Base-by-base conservation (phyloP, 2,329 filamentous ascomycete genomes). In the Claviceps digitariae region DNA sequence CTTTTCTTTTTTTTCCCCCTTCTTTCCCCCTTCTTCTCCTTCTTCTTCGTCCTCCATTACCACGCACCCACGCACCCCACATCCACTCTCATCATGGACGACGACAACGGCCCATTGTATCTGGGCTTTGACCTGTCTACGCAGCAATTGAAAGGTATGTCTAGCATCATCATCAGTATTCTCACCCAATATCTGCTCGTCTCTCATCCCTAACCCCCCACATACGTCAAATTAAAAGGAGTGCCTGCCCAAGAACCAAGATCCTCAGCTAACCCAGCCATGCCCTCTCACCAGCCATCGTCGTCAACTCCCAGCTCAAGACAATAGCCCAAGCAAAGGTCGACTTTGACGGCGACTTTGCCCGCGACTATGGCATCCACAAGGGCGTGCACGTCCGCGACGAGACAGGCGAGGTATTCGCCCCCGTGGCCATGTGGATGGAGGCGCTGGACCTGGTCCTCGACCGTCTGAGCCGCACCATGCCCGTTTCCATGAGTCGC, bases 41-140 rank as follows among this genome's bases (percentile, higher is more conserved):
- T 27, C 21, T n/a, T 23, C 10, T 17, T 7, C 23, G 15, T 21
- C 21, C 8, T 7, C 31, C 10, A n/a, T n/a, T n/a, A n/a, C n/a
- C n/a, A n/a, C 27, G 27, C 15, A 15, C n/a, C 29, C 12, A 3
- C 20, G 15, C 12, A 17, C 10, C 46, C 29, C 20, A 17, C 44
- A 6, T 4, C 27, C 12, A 27, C 43, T 15, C 13, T n/a, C 25
- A 43, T 8, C 8, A 52, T 47, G 50, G 29, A n/a, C 12, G 44
- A 51, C 40, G 27, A 52, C n/a, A 41, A 46, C 44, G 75, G 72
- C 34, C 83, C 86, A 20, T 74, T 95, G 56, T 95, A 95, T 66
- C 76, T 95, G 64, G 93, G 93, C 56, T 90, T 97, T 68, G 93
- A 98, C 72, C 83, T 97, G 56, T 96, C 90, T 45, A 97, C 93